Evolutionary conservation across 345 rosid genomes (phyloP).

Genomic region (Dovyalis caffra): DNA sequence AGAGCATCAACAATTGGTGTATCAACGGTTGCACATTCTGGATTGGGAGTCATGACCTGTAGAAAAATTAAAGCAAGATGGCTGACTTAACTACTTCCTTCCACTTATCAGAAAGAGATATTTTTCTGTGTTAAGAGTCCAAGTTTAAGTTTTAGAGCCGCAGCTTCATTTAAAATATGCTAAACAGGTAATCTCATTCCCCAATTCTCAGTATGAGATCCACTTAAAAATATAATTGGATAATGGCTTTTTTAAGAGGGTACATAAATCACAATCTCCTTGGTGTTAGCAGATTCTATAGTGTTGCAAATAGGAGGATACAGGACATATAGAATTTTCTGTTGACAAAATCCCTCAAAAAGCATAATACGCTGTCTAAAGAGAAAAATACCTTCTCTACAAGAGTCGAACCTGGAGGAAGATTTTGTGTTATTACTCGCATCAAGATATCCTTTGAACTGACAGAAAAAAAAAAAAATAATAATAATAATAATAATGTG

Average conservation of each 20-base stretch:
- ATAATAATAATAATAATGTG: too few relatives aligned
- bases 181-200: background rate
- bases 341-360: background rate
- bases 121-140: background rate
- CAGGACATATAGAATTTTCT: background rate
- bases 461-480: conserved; percentile 21
- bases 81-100: background rate
- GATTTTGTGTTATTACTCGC: conserved; percentile 88
- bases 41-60: conserved; percentile 96
- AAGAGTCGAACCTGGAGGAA: conserved; percentile 63
- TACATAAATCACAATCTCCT: background rate
- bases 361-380: background rate
- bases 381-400: conserved; percentile 71
- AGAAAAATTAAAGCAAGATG: conserved; percentile 19
- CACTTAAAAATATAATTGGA: background rate
- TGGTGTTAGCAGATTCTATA: background rate
- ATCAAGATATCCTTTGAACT: conserved; percentile 97
- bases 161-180: background rate
- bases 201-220: background rate
- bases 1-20: conserved; percentile 95
- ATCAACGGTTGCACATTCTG: conserved; percentile 84
- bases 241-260: background rate
- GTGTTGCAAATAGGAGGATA: background rate
- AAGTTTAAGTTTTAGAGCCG: background rate
- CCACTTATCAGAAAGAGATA: background rate